Base-by-base conservation (phyloP, 495 filamentous ascomycete species). In the Hypoxylon intermedium region DNA sequence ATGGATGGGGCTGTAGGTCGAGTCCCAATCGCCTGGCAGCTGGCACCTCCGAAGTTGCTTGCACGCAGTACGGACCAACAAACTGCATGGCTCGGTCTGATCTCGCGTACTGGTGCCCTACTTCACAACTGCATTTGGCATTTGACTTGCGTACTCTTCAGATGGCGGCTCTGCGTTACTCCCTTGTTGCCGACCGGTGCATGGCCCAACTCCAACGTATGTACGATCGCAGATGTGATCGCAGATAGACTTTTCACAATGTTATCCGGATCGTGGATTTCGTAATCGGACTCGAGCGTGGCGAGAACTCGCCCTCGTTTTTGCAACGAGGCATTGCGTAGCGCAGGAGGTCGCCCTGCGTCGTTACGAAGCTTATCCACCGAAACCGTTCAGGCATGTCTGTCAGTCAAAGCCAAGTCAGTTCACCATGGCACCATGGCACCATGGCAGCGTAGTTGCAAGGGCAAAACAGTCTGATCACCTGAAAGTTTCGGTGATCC, bases 401-500 rank as follows among this genome's bases (percentile, higher is more conserved):
- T 53, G 26, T 37, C 34, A 34, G n/a, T 40, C 24, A 34, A 37
- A 48, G 23, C 45, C 15, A 28, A 36, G n/a, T n/a, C n/a, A 28
- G 18, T 42, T 47, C 26, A 28, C 26, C 4, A 28, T 5, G 26
- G 26, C 26, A 38, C 30, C 20, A 15, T 34, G 31, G 12, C 5
- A 4, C 9, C 48, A 40, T 38, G 13, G 21, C 20, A 38, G 23
- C 23, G 16, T 44, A 12, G 44, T 43, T 24, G 20, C 41, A 42
- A 9, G 38, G 31, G 4, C 11, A 46, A 47, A 46, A 47, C 31
- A 43, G 40, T 47, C 21, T 38, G 34, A 9, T 41, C 43, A 16
- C 46, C 13, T 52, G 33, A 28, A 36, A 47, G 13, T 42, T 55
- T 5, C 43, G 58, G 58, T 36, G 21, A 55, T 55, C 58, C 58